Conservation (phyloP, 305 asterid species). For the Rubia tinctorum region DNA sequence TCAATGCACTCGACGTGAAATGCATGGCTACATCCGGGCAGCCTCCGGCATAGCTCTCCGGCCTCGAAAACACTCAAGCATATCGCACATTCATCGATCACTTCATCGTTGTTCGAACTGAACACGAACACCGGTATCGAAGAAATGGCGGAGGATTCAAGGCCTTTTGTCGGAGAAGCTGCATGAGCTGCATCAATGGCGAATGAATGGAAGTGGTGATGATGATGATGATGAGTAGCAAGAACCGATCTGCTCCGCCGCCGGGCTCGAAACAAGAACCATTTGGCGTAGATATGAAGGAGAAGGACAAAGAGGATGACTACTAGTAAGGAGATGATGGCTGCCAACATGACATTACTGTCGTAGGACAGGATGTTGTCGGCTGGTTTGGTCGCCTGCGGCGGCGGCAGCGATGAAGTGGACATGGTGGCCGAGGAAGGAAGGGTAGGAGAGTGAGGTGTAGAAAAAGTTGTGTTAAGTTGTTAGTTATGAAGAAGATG, state of each 20-base stretch:
- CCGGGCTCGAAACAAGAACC: slow-evolving; percentile 37
- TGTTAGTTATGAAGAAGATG: neutral
- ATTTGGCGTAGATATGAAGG: slow-evolving; percentile 46
- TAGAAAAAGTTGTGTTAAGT: neutral
- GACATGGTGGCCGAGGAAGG: slow-evolving; percentile 1
- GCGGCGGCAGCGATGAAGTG: slow-evolving; percentile 7
- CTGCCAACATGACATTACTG: slow-evolving; percentile 39
- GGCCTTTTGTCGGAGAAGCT: slow-evolving; percentile 33
- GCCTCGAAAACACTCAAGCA: slow-evolving; percentile 43
- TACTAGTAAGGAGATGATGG: slow-evolving; percentile 39
- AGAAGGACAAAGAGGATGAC: slow-evolving; percentile 41
- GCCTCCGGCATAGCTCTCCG: slow-evolving; percentile 31
- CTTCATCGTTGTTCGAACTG: neutral
- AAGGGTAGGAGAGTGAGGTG: neutral
- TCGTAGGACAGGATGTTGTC: slow-evolving; percentile 27
- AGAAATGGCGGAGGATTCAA: slow-evolving; percentile 34
- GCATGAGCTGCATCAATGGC: slow-evolving; percentile 14
- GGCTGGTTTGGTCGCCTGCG: neutral
- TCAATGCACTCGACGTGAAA: slow-evolving; percentile 54
- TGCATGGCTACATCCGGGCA: slow-evolving; percentile 36
- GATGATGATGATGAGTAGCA: slow-evolving; percentile 15
- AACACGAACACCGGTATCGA: slow-evolving; percentile 39
- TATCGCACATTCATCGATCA: slow-evolving; percentile 37
- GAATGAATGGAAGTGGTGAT: slow-evolving; percentile 20
- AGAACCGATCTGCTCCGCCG: slow-evolving; percentile 16